A percentile compares a stretch with the other conserved stretches of the same genome.
These are phyloP conservation scores for Septoria petroselini DNA, from an alignment of 2,329 filamentous ascomycete genomes.

Conservation along the genomic window DNA sequence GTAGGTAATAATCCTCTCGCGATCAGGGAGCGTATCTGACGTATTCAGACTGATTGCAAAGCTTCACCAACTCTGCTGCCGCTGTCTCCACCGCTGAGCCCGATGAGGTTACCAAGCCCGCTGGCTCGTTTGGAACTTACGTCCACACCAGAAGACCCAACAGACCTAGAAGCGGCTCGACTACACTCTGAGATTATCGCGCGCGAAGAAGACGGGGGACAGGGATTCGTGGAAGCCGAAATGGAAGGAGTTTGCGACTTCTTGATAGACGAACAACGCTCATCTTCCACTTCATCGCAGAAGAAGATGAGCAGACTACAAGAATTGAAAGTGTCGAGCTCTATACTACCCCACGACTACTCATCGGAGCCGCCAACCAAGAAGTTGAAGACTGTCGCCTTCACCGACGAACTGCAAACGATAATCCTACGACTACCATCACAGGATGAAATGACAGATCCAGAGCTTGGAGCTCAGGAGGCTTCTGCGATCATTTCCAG, in stretches of 20 bases:
- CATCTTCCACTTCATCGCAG: conserved; percentile 34
- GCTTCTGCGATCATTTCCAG: conserved; percentile 38
- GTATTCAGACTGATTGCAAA: conserved; percentile 33
- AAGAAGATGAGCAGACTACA: conserved; percentile 36
- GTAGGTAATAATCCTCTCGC: conserved; percentile 3
- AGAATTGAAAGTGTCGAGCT: conserved; percentile 47
- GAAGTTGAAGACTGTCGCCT: conserved; percentile 43
- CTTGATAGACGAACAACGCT: background rate
- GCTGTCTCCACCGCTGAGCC: conserved; percentile 41
- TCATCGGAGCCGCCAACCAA: conserved; percentile 40
- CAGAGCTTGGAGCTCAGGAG: conserved; percentile 27
- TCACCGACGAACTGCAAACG: conserved; percentile 39
- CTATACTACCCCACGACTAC: conserved; percentile 44
- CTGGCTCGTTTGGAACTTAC: conserved; percentile 34
- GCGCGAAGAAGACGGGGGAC: conserved; percentile 26
- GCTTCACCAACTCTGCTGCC: conserved; percentile 50
- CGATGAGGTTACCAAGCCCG: conserved; percentile 28
- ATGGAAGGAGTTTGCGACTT: background rate
- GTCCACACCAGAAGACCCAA: conserved; percentile 34
- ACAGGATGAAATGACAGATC: conserved; percentile 22
- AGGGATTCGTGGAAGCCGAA: conserved; percentile 21
- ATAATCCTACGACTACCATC: conserved; percentile 37
- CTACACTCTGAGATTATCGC: conserved; percentile 35
- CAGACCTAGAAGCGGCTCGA: conserved; percentile 27
- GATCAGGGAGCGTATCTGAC: conserved; percentile 22